These are phyloP conservation scores for Calycina marina DNA, from an alignment of 2,329 filamentous ascomycete genomes.

Conservation along the genomic window DNA sequence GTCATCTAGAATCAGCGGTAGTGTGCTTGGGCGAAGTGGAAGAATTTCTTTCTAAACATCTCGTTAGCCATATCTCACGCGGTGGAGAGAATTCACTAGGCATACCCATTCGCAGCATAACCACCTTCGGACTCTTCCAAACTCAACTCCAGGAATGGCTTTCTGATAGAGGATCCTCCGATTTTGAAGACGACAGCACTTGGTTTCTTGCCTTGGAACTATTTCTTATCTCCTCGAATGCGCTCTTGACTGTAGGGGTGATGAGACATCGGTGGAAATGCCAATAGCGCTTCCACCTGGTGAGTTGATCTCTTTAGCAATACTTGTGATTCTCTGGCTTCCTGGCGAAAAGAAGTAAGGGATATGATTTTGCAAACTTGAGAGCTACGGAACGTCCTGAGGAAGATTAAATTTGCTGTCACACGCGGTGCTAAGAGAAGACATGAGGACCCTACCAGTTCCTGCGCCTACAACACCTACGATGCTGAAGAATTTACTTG, in stretches of 20 bases:
- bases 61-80: not conserved
- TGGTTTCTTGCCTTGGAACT: constrained; percentile 38
- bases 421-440: not conserved
- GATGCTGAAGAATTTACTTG: constrained; percentile 44
- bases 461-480: constrained; percentile 61
- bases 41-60: constrained; percentile 38
- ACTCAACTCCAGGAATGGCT: constrained; percentile 43
- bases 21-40: constrained; percentile 57
- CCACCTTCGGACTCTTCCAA: constrained; percentile 34
- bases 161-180: constrained; percentile 32
- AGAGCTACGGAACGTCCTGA: constrained; percentile 26
- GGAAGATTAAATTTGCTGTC: not conserved
- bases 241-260: constrained; percentile 34
- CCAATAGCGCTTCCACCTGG: constrained; percentile 56
- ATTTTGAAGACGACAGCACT: constrained; percentile 62
- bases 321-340: constrained; percentile 47
- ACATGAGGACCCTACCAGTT: constrained; percentile 30
- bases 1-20: constrained; percentile 56
- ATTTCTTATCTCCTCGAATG: constrained; percentile 48
- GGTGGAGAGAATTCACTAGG: constrained; percentile 4
- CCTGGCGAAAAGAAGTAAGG: constrained; percentile 62
- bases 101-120: constrained; percentile 35
- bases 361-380: constrained; percentile 49
- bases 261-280: constrained; percentile 50
- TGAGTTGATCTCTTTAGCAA: constrained; percentile 54